Evolutionary conservation across 2,329 filamentous ascomycete species (phyloP), one percentile per base, ranked within the genome.

Genomic region (Fusarium longipes): DNA sequence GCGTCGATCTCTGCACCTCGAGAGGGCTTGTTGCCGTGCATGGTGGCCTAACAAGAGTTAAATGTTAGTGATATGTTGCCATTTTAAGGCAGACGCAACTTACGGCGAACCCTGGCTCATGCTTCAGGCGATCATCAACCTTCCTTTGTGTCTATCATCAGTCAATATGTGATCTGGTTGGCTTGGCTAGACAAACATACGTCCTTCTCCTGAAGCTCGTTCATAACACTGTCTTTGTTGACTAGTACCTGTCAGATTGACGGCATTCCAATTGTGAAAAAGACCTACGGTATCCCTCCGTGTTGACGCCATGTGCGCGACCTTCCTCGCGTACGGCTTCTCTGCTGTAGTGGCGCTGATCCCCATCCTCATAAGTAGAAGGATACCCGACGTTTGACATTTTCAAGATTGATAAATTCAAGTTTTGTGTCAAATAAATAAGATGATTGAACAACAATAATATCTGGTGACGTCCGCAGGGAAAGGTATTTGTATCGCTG

Each of bases 361-460:
- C 65, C 17, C 65, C 65, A 6, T 4, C 49, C 20, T 68, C 65
- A 36, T 68, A 68, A 1, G n/a, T 35, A 11, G 55, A 51, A 18
- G 60, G 38, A 7, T 62, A 53, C 22, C 65, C 65, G 17, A 65
- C 55, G 2, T 57, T 68, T 14, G 65, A 68, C 65, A 68, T 68
- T 1, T 29, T 43, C 40, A 18, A 32, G 17, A 20, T 8, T 12
- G 25, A 5, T 38, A 8, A 12, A 5, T 15, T 44, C 42, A 7
- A 36, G 25, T 10, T 25, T 6, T 14, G 25, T 11, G 32, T 3
- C 0, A 27, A n/a, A 17, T 29, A 5, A 14, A 14, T 22, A 3
- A 12, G 18, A 14, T 38, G 12, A 9, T 30, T n/a, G 4, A 6
- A 29, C n/a, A 14, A 29, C n/a, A 14, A 9, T 4, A 18, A 12